Conservation (phyloP, 202 grass and related monocot genomes). For the Schoenoplectus tabernaemontani region DNA sequence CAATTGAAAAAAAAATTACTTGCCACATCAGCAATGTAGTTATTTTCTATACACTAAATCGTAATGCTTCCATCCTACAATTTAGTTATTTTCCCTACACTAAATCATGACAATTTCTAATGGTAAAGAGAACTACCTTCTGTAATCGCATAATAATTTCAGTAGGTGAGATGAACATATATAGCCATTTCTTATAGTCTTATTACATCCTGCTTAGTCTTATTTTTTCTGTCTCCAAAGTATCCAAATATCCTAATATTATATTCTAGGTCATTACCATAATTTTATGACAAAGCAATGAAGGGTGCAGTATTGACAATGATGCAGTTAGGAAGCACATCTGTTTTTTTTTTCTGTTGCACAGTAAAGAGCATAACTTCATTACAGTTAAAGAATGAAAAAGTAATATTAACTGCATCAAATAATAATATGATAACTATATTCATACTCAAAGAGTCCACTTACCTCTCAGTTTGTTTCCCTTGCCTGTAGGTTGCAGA, state of each 20-base stretch:
- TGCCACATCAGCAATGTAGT: too few relatives aligned
- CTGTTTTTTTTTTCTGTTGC: not conserved
- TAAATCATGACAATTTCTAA: too few relatives aligned
- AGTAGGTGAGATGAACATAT: not conserved
- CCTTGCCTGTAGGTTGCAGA: constrained; percentile 60
- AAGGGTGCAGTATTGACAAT: not conserved
- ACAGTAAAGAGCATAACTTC: not conserved
- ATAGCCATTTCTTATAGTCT: too few relatives aligned
- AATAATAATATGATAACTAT: too few relatives aligned
- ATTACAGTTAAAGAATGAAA: not conserved
- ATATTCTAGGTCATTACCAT: not conserved
- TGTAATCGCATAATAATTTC: too few relatives aligned
- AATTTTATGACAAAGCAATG: not conserved
- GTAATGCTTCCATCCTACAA: too few relatives aligned
- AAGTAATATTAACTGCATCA: not conserved
- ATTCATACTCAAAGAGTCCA: not conserved
- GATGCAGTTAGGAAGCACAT: not conserved
- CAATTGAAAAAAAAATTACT: too few relatives aligned
- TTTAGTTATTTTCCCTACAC: too few relatives aligned
- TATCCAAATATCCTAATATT: not conserved
- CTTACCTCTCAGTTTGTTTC: not conserved
- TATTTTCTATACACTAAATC: too few relatives aligned
- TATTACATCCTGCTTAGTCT: not conserved
- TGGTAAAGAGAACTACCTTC: too few relatives aligned
- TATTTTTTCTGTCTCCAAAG: not conserved